phyloP scores from a whole-genome alignment of 306 rosid species.

The Arachis hypogaea region DNA sequence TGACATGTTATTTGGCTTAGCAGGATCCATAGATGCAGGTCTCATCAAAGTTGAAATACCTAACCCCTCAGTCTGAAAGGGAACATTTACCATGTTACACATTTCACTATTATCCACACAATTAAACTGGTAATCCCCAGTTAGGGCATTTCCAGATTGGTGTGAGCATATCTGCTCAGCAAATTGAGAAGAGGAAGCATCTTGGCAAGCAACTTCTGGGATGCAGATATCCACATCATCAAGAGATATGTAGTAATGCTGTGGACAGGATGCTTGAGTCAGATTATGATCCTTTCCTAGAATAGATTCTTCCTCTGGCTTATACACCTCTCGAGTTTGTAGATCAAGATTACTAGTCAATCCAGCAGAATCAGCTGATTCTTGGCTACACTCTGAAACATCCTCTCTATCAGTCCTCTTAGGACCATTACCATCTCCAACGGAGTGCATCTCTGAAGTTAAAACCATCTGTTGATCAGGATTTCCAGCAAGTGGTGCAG shows the following conservation, averaged over 20 bases:
- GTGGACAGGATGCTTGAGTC: conserved; percentile 69
- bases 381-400: conserved; percentile 87
- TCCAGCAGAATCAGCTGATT: conserved; percentile 56
- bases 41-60: conserved; percentile 48
- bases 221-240: conserved; percentile 62
- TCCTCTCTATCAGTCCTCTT: conserved; percentile 72
- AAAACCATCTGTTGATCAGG: conserved; percentile 55
- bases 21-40: conserved; percentile 45
- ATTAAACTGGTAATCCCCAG: conserved; percentile 52
- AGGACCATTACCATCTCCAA: conserved; percentile 69
- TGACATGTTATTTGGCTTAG: conserved; percentile 51
- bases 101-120: conserved; percentile 51
- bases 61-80: conserved; percentile 56
- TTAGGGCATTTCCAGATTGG: conserved; percentile 49
- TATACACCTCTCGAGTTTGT: conserved; percentile 56
- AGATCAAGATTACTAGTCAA: conserved; percentile 56
- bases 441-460: conserved; percentile 65
- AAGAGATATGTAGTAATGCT: conserved; percentile 65
- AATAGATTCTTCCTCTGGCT: conserved; percentile 52
- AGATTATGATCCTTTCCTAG: conserved; percentile 55
- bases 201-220: conserved; percentile 61
- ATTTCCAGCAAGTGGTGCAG: conserved; percentile 59
- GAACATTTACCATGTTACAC: conserved; percentile 47
- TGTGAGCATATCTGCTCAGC: conserved; percentile 62
- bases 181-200: conserved; percentile 53